Evolutionary conservation across 1,284 basidiomycete genomes (phyloP), one percentile per base, ranked within the genome.

Genomic region (Stygiomarasmius scandens): DNA sequence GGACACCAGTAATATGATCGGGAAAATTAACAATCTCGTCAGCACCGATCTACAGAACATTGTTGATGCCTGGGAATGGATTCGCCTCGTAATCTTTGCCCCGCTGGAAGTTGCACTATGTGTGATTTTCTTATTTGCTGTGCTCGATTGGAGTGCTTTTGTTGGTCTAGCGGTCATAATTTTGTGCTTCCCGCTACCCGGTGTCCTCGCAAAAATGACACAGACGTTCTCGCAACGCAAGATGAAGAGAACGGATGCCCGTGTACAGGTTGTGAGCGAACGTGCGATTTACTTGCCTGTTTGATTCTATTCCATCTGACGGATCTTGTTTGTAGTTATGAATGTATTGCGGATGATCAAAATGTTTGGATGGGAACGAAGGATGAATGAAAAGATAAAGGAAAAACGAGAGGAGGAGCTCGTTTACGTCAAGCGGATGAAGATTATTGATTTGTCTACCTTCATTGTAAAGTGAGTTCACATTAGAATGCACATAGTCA

Each of bases 281-380:
- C 72, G 75, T 74, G 60, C 55, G 67, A 22, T 34, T 44, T n/a
- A 20, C 49, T 24, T 24, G 34, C 50, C 5, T 32, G 5, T 32
- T n/a, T 12, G 12, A 6, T 22, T 23, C 6, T 0, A 54, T 29
- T 25, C 11, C n/a, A 51, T 56, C 23, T 34, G 50, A 41, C 51
- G 46, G 29, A 20, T 11, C 19, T 45, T 43, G 1, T 49, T 81
- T 78, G 74, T 16, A 41, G 38, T n/a, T 5, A 71, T 82, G 71
- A 80, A 72, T 61, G 73, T 82, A 5, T 61, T 84, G n/a, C 73
- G 85, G 19, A 87, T 87, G 80, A 73, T 87, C 68, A 90, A 90
- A 70, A 78, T 89, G 62, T 89, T 91, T 63, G 88, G 83, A 2
- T 89, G 87, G 87, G 86, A 89, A 63, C 70, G 70, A 16, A 77